phyloP scores from a whole-genome alignment of 1,284 basidiomycete species.

The Papiliotrema laurentii region DNA sequence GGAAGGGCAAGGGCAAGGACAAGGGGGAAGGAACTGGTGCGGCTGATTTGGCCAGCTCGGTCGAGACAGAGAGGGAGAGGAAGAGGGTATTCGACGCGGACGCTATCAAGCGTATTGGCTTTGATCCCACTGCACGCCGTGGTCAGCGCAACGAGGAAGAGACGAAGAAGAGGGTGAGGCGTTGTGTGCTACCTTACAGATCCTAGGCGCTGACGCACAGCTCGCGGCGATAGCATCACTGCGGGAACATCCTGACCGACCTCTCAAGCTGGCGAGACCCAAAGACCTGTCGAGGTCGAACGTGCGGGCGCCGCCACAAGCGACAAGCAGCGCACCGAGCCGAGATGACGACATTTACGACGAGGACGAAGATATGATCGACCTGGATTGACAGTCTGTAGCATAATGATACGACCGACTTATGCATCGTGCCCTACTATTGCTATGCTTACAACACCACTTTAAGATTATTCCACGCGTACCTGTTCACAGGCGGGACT shows the following conservation, averaged over 20 bases:
- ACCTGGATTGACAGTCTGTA: slow-evolving; percentile 7
- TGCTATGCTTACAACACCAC: no score
- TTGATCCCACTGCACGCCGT: slow-evolving; percentile 35
- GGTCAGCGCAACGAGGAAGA: slow-evolving; percentile 19
- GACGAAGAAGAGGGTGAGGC: slow-evolving; percentile 23
- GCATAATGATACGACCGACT: background rate
- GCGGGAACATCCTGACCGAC: slow-evolving; percentile 5
- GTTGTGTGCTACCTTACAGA: background rate
- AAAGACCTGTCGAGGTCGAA: slow-evolving; percentile 6
- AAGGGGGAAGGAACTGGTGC: background rate
- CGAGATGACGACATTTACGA: slow-evolving; percentile 1
- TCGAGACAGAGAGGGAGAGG: slow-evolving; percentile 23
- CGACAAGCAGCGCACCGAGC: background rate
- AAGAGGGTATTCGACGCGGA: slow-evolving; percentile 39
- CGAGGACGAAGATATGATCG: slow-evolving; percentile 8
- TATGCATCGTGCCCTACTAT: background rate
- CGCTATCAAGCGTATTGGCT: slow-evolving; percentile 43
- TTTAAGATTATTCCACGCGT: no score
- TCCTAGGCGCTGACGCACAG: background rate
- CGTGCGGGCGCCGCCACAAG: slow-evolving; percentile 6
- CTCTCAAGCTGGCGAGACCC: slow-evolving; percentile 9
- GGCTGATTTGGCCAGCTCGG: background rate
- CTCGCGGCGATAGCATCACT: slow-evolving; percentile 9
- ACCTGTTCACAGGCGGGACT: no score
- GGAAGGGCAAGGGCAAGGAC: slow-evolving; percentile 7